Conservation (phyloP, 2,329 filamentous ascomycete species). For the Ampelomyces quisqualis region DNA sequence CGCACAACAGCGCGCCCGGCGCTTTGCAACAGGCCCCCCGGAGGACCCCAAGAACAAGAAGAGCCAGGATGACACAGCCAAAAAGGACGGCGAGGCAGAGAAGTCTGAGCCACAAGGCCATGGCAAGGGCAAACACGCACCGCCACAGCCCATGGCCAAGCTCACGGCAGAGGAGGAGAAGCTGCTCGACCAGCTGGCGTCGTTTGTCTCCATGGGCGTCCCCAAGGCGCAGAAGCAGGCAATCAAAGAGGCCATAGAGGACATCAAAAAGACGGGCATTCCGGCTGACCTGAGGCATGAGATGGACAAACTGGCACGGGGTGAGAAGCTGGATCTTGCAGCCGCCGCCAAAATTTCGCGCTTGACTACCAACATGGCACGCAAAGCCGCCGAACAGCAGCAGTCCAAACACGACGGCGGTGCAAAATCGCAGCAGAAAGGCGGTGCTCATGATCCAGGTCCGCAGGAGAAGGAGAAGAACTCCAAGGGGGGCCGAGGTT, state of each 20-base stretch:
- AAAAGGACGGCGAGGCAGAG: conserved; percentile 36
- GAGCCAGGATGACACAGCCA: conserved; percentile 26
- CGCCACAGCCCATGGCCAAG: conserved; percentile 45
- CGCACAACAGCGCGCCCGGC: conserved; percentile 46
- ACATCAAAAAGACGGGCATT: conserved; percentile 67
- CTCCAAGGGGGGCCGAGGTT: conserved; percentile 28
- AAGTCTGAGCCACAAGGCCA: conserved; percentile 35
- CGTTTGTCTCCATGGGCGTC: conserved; percentile 58
- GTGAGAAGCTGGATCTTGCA: conserved; percentile 53
- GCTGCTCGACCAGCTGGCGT: conserved; percentile 59
- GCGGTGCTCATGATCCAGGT: conserved; percentile 49
- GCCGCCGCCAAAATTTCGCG: conserved; percentile 62
- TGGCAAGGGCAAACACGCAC: conserved; percentile 46
- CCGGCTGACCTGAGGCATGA: conserved; percentile 67
- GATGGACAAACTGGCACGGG: conserved; percentile 56
- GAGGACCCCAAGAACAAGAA: conserved; percentile 37
- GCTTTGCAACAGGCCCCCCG: conserved; percentile 46
- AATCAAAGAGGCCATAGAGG: conserved; percentile 61
- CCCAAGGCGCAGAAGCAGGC: conserved; percentile 62
- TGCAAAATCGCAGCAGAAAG: conserved; percentile 45
- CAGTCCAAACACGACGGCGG: conserved; percentile 24
- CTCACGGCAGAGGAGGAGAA: conserved; percentile 59
- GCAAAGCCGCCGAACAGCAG: conserved; percentile 49
- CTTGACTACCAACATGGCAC: conserved; percentile 58
- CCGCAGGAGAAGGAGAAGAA: conserved; percentile 40